Evolutionary conservation across 352 stramenopile genomes (phyloP).

Genomic region (Phytopythium mirpurense): DNA sequence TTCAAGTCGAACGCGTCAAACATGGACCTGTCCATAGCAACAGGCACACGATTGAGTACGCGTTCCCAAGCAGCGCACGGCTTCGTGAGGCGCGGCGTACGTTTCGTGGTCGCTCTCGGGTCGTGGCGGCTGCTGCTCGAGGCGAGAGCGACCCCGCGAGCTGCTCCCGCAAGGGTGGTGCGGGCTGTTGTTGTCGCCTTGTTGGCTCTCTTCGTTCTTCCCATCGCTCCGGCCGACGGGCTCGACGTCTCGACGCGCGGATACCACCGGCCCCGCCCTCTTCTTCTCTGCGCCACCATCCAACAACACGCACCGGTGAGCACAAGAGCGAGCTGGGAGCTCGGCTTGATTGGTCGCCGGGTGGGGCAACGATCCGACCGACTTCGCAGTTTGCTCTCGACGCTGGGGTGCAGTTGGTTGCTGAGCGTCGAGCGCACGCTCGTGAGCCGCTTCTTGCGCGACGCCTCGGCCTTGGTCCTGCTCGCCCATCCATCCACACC

Average conservation of each 20-base stretch:
- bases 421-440: constrained; percentile 73
- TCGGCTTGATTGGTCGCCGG: not conserved
- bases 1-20: constrained; percentile 58
- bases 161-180: constrained; percentile 6
- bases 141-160: not conserved
- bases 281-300: constrained; percentile 27
- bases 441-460: constrained; percentile 60
- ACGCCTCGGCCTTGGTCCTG: constrained; percentile 69
- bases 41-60: too few species aligned
- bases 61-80: too few species aligned
- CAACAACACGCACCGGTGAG: constrained; percentile 2
- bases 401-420: constrained; percentile 61
- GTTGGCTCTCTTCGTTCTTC: constrained; percentile 4
- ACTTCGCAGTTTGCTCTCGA: constrained; percentile 71
- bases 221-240: not conserved
- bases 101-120: constrained; percentile 8
- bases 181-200: constrained; percentile 19
- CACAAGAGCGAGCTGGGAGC: not conserved
- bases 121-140: not conserved
- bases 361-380: constrained; percentile 8
- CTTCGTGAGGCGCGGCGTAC: not conserved
- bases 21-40: constrained; percentile 30
- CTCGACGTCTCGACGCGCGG: constrained; percentile 12
- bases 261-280: constrained; percentile 14
- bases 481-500: not conserved